A percentile compares a stretch with the other conserved stretches of the same genome.
Evolutionary conservation across 495 filamentous ascomycete genomes (phyloP).

Genomic region (Haplographium delicatum): DNA sequence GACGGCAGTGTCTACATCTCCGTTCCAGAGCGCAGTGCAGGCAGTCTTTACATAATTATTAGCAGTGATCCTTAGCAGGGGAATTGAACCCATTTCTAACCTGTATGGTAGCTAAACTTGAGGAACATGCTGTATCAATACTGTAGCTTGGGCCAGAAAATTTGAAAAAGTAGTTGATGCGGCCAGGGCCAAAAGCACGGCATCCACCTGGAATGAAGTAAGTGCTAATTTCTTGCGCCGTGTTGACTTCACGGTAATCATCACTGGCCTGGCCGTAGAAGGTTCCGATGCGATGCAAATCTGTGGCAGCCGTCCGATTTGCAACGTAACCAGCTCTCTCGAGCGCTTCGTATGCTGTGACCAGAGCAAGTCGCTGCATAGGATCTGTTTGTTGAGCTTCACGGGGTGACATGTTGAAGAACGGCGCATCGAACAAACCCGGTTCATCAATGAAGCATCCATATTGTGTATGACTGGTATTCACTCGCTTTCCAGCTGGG

Average conservation of each 20-base stretch:
- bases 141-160: slow-evolving; percentile 82
- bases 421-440: slow-evolving; percentile 60
- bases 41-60: no score
- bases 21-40: slow-evolving; percentile 65
- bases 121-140: slow-evolving; percentile 74
- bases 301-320: slow-evolving; percentile 77
- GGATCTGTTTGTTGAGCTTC: slow-evolving; percentile 87
- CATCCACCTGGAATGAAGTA: slow-evolving; percentile 89
- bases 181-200: slow-evolving; percentile 77
- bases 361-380: slow-evolving; percentile 76
- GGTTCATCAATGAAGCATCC: slow-evolving; percentile 71
- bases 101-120: slow-evolving; percentile 51
- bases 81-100: no score
- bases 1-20: slow-evolving; percentile 42
- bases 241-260: slow-evolving; percentile 86
- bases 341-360: slow-evolving; percentile 81
- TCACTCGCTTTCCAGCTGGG: slow-evolving; percentile 66
- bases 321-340: slow-evolving; percentile 84
- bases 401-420: slow-evolving; percentile 95
- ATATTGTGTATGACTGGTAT: slow-evolving; percentile 78
- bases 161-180: slow-evolving; percentile 82
- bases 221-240: slow-evolving; percentile 80
- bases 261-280: slow-evolving; percentile 91
- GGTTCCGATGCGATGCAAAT: slow-evolving; percentile 77
- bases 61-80: no score